Evolutionary conservation across 2,329 filamentous ascomycete species (phyloP), one percentile per base, ranked within the genome.

Genomic region (Aschersonia sp.): DNA sequence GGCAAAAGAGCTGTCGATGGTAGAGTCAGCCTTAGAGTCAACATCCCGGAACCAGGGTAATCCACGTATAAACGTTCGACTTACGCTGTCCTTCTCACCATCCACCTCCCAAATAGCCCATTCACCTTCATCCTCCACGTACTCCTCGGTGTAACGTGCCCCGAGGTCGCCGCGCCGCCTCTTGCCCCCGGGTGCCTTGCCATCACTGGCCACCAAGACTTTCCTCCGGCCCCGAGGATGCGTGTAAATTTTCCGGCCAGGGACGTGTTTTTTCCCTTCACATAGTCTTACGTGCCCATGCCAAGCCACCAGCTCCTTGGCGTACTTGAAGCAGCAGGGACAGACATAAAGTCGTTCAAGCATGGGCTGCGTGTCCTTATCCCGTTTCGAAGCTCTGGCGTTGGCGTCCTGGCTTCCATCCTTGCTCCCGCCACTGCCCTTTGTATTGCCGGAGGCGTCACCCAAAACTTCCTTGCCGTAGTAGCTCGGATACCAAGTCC

Each of bases 31-130:
- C 32, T 6, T 38, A 20, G 20, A 20, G 20, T 20, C 20, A 20
- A 20, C 20, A 20, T 20, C 20, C 20, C 20, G 20, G 20, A 20
- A 20, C 20, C 20, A 20, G 20, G 20, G 20, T 20, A 20, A 20
- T 20, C 20, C 20, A 20, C 20, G 20, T 20, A 35, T 2, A 30
- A 30, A 40, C 9, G 5, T 30, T 42, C 30, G 40, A 70, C 75
- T 66, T 61, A 82, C 79, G 49, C 83, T 84, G 53, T 95, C 77
- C 55, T 83, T 78, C 60, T 89, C 89, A 28, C 92, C 92, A 60
- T 98, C 92, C 5, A 97, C 81, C 64, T 95, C 87, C 77, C 89
- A 92, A 6, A 98, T 81, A 51, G 85, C 83, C 74, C 89, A 94
- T 56, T 84, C 82, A 45, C 82, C 84, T 53, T 85, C 75, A 45